These are phyloP conservation scores for Russula emetica DNA, from an alignment of 768 basidiomycete genomes.

Conservation along the genomic window DNA sequence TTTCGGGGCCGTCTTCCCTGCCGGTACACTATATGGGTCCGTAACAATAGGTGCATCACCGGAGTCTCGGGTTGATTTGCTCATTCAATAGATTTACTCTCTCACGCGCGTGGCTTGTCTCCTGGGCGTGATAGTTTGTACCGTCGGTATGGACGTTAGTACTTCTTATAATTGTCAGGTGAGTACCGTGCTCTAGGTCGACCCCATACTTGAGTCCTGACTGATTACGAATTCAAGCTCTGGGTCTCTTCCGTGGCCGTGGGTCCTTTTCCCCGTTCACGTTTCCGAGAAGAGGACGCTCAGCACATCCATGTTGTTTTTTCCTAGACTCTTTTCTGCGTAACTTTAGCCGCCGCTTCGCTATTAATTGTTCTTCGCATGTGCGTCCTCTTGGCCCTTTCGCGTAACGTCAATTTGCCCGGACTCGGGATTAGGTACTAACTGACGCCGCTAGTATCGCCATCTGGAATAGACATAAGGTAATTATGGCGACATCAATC, in stretches of 20 bases:
- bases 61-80: neutral
- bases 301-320: neutral
- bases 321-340: neutral
- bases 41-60: neutral
- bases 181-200: neutral
- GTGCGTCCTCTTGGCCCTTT: neutral
- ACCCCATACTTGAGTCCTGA: neutral
- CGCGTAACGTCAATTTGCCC: neutral
- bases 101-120: neutral
- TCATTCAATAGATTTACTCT: neutral
- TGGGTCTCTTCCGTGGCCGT: neutral
- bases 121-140: neutral
- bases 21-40: neutral
- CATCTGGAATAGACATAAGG: constrained; percentile 3
- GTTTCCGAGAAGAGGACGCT: neutral
- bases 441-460: neutral
- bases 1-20: neutral
- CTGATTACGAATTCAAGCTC: neutral
- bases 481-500: neutral
- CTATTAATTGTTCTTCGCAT: constrained; percentile 17
- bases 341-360: neutral
- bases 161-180: neutral
- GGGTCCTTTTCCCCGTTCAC: neutral
- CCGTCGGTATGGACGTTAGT: neutral
- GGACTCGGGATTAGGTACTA: neutral